Conservation (phyloP, 2,329 filamentous ascomycete genomes). For the Penicillium sp. region DNA sequence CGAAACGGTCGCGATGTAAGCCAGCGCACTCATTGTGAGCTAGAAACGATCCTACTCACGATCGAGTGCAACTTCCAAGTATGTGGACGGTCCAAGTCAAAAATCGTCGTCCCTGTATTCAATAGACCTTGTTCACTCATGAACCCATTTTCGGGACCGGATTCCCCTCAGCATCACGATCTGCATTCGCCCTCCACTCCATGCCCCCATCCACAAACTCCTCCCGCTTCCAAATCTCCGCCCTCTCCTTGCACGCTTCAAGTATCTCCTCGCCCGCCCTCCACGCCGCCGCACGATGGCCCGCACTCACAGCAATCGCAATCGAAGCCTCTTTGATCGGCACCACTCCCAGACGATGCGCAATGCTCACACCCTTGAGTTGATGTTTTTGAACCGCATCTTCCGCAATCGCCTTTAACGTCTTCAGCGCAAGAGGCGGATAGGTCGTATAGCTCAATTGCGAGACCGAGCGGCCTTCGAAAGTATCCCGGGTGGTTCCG, state of each 20-base stretch:
- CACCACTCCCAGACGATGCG: constrained; percentile 78
- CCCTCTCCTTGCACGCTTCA: constrained; percentile 75
- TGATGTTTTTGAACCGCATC: constrained; percentile 52
- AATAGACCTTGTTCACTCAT: background rate
- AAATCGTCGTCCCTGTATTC: background rate
- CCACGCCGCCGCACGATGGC: constrained; percentile 83
- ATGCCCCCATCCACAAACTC: constrained; percentile 68
- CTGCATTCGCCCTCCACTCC: constrained; percentile 82
- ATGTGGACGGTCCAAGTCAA: background rate
- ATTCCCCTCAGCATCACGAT: constrained; percentile 53
- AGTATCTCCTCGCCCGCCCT: constrained; percentile 80
- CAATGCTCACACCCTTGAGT: constrained; percentile 68
- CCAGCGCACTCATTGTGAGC: background rate
- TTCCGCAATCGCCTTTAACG: constrained; percentile 34
- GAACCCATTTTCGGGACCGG: constrained; percentile 2
- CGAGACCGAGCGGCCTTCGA: constrained; percentile 36
- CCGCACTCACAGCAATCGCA: constrained; percentile 74
- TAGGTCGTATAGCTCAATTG: constrained; percentile 43
- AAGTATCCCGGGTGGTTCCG: constrained; percentile 42
- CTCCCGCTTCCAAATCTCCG: constrained; percentile 95
- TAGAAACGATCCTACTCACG: no score
- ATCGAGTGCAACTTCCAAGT: no score
- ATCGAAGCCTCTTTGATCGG: constrained; percentile 92
- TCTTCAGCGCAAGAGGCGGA: constrained; percentile 38
- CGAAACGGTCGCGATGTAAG: background rate